phyloP scores from a whole-genome alignment of 805 yeast species.

The Saccharomyces paradoxus region DNA sequence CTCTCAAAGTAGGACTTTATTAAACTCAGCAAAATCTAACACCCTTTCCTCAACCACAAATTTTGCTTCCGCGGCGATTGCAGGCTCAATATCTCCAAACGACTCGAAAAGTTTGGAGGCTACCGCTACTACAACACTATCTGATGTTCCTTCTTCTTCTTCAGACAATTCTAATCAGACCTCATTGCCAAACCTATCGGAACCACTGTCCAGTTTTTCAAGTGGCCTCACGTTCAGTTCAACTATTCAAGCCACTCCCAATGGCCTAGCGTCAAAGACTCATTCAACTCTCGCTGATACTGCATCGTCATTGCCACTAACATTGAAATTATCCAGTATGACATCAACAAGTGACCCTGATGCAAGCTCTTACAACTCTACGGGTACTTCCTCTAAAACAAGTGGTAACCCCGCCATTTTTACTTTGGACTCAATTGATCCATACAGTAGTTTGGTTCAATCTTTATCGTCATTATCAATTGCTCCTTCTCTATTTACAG shows the following conservation, averaged over 20 bases:
- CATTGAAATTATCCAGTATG: neutral
- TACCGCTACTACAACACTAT: neutral
- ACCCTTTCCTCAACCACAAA: neutral
- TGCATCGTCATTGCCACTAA: neutral
- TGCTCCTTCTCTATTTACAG: neutral
- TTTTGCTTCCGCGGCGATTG: neutral
- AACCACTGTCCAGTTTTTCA: neutral
- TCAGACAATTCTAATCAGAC: neutral
- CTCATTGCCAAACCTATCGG: neutral
- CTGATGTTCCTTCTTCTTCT: neutral
- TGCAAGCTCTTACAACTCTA: neutral
- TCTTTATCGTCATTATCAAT: neutral
- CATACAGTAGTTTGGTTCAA: neutral
- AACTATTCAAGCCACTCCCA: neutral
- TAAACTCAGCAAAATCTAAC: neutral
- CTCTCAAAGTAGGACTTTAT: neutral
- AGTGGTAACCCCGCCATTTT: neutral
- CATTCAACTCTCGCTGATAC: neutral
- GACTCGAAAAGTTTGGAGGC: neutral
- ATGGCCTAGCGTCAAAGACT: neutral
- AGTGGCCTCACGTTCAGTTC: neutral
- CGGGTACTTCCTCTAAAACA: neutral
- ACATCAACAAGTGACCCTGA: neutral
- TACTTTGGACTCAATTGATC: neutral
- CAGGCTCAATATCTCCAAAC: neutral